Evolutionary conservation across 192 early-diverging fungal species (phyloP).

Genomic region (Geosiphon pyriformis): DNA sequence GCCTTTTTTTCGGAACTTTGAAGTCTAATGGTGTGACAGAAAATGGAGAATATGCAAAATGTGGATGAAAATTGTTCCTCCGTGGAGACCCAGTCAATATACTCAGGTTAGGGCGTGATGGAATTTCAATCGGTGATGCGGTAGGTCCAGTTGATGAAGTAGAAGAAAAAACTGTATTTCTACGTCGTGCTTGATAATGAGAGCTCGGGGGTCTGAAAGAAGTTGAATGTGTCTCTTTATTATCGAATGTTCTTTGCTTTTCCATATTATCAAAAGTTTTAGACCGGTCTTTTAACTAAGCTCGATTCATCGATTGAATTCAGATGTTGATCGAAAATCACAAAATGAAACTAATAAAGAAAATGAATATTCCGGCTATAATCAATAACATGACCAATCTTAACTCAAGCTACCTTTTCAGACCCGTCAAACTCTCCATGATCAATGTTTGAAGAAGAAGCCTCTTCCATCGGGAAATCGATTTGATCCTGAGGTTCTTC

Average conservation of each 20-base stretch:
- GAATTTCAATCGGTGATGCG: not conserved
- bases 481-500: not conserved
- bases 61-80: slow-evolving; percentile 5
- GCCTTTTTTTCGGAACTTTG: slow-evolving; percentile 31
- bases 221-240: not conserved
- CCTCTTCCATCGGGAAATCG: not conserved
- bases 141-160: not conserved
- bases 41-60: slow-evolving; percentile 3
- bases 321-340: not conserved
- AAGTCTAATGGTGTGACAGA: slow-evolving; percentile 34
- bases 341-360: not conserved
- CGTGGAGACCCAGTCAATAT: slow-evolving; percentile 16
- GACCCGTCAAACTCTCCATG: not conserved
- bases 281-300: slow-evolving; percentile 10
- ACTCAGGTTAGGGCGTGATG: slow-evolving; percentile 14
- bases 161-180: slow-evolving; percentile 1
- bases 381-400: not conserved
- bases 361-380: not conserved
- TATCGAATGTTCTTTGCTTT: not conserved
- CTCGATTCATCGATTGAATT: not conserved
- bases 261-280: not conserved
- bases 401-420: not conserved
- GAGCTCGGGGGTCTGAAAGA: too few relatives aligned
- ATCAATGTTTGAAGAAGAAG: too few relatives aligned
- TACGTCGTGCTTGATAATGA: slow-evolving; percentile 2